phyloP scores from a whole-genome alignment of 352 stramenopile species.

The Phytophthora cactorum region DNA sequence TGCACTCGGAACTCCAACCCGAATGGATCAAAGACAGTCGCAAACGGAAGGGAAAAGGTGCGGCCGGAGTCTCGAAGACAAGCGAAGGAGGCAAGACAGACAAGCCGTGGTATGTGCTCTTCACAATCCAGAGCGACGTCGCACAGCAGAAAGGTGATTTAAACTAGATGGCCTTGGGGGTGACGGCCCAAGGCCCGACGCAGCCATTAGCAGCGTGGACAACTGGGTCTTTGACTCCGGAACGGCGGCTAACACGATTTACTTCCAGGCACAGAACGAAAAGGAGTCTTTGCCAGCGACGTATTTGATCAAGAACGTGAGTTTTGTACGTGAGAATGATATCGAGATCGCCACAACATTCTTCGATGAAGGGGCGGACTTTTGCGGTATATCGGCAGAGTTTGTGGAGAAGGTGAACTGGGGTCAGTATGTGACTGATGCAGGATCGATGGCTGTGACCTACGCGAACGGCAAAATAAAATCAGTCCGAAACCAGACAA shows the following conservation, averaged over 20 bases:
- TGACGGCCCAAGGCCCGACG: slow-evolving; percentile 5
- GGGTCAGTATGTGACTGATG: neutral
- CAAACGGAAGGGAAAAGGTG: neutral
- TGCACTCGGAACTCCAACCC: neutral
- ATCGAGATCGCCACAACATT: neutral
- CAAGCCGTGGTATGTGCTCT: neutral
- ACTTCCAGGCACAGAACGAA: neutral
- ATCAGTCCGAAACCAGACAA: neutral
- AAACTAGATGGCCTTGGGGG: slow-evolving; percentile 16
- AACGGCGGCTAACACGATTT: neutral
- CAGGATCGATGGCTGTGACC: neutral
- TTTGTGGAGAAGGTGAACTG: neutral
- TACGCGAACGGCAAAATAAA: slow-evolving; percentile 7
- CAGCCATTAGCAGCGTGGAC: slow-evolving; percentile 6
- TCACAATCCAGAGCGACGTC: neutral
- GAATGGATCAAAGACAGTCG: neutral
- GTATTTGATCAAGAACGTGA: slow-evolving; percentile 8
- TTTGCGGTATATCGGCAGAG: slow-evolving; percentile 3
- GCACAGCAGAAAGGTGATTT: slow-evolving; percentile 12
- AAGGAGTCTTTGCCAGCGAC: neutral
- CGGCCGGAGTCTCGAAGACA: neutral
- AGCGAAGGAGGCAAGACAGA: neutral
- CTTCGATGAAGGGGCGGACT: slow-evolving; percentile 9
- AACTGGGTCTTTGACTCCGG: slow-evolving; percentile 12
- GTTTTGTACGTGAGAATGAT: neutral